phyloP scores from a whole-genome alignment of 2,329 filamentous ascomycete species.

The Cladosporium colombiae region DNA sequence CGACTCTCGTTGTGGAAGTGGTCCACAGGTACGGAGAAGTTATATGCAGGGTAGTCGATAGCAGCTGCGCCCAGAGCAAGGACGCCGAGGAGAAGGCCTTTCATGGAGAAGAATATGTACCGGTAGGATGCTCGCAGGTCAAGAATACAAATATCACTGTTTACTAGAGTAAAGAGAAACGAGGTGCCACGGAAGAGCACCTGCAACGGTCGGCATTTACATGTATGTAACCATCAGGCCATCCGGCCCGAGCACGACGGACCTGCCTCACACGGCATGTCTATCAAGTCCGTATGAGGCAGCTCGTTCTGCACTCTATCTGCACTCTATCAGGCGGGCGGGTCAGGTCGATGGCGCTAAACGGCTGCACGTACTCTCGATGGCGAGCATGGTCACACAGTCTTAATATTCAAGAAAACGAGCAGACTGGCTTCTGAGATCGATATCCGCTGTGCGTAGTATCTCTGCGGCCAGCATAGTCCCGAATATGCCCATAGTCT shows the following conservation, averaged over 20 bases:
- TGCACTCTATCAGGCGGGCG: slow-evolving; percentile 15
- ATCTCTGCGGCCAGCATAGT: background rate
- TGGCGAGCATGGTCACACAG: background rate
- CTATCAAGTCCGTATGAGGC: slow-evolving; percentile 16
- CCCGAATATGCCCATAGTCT: background rate
- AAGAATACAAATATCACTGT: background rate
- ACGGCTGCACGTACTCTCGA: background rate
- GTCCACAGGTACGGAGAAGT: slow-evolving; percentile 65
- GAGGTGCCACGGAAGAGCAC: background rate
- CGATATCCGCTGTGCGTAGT: background rate
- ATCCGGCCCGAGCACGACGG: background rate
- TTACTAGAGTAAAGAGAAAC: background rate
- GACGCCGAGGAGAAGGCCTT: background rate
- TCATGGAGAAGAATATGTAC: background rate
- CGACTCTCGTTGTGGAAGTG: slow-evolving; percentile 79
- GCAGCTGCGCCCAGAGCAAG: slow-evolving; percentile 7
- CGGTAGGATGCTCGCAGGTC: background rate
- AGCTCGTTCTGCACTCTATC: slow-evolving; percentile 9
- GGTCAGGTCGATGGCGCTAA: background rate
- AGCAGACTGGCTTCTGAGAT: background rate
- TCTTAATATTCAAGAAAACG: background rate
- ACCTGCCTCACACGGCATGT: slow-evolving; percentile 16
- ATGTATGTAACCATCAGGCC: background rate
- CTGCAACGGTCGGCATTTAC: background rate
- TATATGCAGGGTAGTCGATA: slow-evolving; percentile 51